Percentiles rank a stretch among this genome's conserved stretches.
Conservation (phyloP, 1,139 yeast species). For the Blastobotrys petasosporus region DNA sequence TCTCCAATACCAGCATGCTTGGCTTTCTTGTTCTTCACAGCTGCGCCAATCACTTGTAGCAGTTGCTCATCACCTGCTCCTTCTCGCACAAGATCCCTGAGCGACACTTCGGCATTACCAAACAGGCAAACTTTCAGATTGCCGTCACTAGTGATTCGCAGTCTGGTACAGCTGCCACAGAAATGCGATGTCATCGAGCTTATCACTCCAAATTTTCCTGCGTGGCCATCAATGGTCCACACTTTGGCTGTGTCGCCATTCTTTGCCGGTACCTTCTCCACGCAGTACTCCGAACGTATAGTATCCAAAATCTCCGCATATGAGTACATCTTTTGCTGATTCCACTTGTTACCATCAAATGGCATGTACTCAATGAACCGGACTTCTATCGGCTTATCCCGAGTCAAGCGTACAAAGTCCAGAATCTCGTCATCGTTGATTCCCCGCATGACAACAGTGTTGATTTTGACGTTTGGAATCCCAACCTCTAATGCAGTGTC, state of each 20-base stretch:
- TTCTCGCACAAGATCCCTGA: constrained; percentile 39
- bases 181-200: constrained; percentile 49
- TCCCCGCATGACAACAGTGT: constrained; percentile 45
- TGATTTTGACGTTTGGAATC: constrained; percentile 42
- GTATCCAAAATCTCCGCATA: constrained; percentile 38
- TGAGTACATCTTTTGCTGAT: constrained; percentile 38
- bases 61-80: constrained; percentile 34
- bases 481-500: constrained; percentile 40
- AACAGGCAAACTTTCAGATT: constrained; percentile 47
- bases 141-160: constrained; percentile 47
- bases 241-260: constrained; percentile 46
- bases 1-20: constrained; percentile 47
- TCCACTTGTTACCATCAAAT: constrained; percentile 49
- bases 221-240: constrained; percentile 37
- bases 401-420: constrained; percentile 41
- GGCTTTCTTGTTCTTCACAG: constrained; percentile 42
- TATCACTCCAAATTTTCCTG: constrained; percentile 45
- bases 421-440: constrained; percentile 45
- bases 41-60: constrained; percentile 37
- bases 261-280: constrained; percentile 26
- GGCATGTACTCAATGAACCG: constrained; percentile 54
- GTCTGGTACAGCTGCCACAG: constrained; percentile 45
- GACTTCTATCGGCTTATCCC: constrained; percentile 38
- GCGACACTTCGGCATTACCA: constrained; percentile 45
- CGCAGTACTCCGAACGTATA: constrained; percentile 28